These are phyloP conservation scores for Melaleuca alternifolia DNA, from an alignment of 345 rosid genomes.

Conservation along the genomic window DNA sequence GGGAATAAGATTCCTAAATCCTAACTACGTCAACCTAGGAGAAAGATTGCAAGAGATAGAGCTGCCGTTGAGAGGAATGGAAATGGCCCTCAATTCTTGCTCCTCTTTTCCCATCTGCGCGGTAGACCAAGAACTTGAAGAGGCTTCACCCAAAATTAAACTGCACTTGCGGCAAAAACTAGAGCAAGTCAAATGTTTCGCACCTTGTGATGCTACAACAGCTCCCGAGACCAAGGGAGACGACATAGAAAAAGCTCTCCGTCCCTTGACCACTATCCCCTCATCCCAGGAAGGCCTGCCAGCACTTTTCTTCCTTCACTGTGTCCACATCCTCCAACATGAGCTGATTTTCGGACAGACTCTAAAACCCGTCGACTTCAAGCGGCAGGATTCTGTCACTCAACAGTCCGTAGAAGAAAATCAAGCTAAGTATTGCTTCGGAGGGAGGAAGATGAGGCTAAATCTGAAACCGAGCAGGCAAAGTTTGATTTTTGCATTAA, in stretches of 20 bases:
- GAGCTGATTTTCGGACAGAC: constrained; percentile 6
- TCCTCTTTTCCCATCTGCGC: constrained; percentile 34
- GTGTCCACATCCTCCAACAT: constrained; percentile 36
- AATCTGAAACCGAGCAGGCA: constrained; percentile 14
- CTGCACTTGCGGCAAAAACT: constrained; percentile 18
- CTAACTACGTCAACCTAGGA: constrained; percentile 3
- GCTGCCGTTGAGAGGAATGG: constrained; percentile 42
- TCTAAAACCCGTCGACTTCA: not conserved
- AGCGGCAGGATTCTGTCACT: not conserved
- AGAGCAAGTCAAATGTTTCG: constrained; percentile 13
- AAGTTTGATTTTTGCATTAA: constrained; percentile 37
- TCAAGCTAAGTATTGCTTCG: not conserved
- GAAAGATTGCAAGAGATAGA: constrained; percentile 35
- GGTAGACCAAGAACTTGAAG: constrained; percentile 20
- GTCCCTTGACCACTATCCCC: constrained; percentile 13
- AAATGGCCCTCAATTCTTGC: constrained; percentile 36
- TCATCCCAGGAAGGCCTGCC: constrained; percentile 26
- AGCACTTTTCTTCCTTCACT: constrained; percentile 39
- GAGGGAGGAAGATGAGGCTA: constrained; percentile 8
- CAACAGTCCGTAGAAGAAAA: not conserved
- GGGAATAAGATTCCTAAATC: constrained; percentile 22
- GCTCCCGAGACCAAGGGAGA: constrained; percentile 18
- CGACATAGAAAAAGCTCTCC: not conserved
- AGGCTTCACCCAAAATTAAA: constrained; percentile 12
- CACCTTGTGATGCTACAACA: constrained; percentile 13